phyloP scores from a whole-genome alignment of 2,329 filamentous ascomycete species.

The Falciphora oryzae region DNA sequence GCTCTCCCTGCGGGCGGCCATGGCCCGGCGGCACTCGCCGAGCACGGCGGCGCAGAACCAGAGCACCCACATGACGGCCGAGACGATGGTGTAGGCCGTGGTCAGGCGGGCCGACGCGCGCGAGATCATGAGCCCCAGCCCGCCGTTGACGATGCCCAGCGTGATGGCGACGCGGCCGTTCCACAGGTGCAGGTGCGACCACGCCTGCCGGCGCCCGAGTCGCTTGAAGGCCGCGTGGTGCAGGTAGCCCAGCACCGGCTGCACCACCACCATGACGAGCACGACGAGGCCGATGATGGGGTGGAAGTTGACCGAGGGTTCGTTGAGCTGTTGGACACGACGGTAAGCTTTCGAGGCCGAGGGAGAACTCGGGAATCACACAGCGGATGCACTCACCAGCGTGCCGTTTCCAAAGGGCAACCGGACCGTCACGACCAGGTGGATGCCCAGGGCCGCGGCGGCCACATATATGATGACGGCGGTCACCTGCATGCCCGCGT shows the following conservation, averaged over 20 bases:
- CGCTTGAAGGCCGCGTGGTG: constrained; percentile 37
- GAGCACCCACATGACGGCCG: constrained; percentile 29
- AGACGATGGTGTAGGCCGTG: constrained; percentile 33
- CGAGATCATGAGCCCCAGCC: constrained; percentile 35
- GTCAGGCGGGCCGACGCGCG: constrained; percentile 21
- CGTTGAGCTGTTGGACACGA: constrained; percentile 23
- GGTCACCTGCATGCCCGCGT: constrained; percentile 33
- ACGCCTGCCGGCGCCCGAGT: constrained; percentile 30
- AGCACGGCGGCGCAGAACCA: constrained; percentile 31
- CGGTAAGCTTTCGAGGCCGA: no score
- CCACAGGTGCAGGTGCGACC: constrained; percentile 38
- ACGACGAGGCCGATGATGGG: constrained; percentile 41
- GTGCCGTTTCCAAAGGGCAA: constrained; percentile 24
- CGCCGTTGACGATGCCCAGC: constrained; percentile 40
- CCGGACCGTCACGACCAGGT: constrained; percentile 28
- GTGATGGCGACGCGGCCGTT: constrained; percentile 33
- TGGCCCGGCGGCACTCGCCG: constrained; percentile 24
- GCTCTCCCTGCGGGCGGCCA: constrained; percentile 12
- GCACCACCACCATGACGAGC: constrained; percentile 32
- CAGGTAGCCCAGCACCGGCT: constrained; percentile 35
- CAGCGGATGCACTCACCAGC: constrained; percentile 24
- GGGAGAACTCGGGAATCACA: background rate
- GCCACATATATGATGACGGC: constrained; percentile 32
- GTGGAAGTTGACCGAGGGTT: constrained; percentile 31
- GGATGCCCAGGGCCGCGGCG: constrained; percentile 37